Conservation (phyloP, 1,284 basidiomycete species). For the Gomphus bonarii region DNA sequence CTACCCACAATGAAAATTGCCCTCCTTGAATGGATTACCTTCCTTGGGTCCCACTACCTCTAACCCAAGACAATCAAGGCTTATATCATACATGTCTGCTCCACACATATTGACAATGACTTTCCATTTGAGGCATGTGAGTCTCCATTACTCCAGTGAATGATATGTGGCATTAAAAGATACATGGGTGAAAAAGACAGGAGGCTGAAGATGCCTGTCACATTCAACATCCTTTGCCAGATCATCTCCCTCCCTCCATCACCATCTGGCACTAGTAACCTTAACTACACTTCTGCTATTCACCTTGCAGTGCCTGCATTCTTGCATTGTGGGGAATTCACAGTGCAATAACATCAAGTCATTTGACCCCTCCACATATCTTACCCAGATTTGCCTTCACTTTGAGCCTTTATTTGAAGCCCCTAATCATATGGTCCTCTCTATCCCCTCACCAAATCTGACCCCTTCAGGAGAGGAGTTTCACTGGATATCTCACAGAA, state of each 20-base stretch:
- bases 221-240: conserved; percentile 19
- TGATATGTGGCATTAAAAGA: too few species aligned
- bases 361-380: not conserved
- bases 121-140: conserved; percentile 17
- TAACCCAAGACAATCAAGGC: not conserved
- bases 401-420: too few species aligned
- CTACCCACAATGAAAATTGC: conserved; percentile 21
- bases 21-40: conserved; percentile 23
- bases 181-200: too few species aligned
- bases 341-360: not conserved
- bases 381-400: too few species aligned
- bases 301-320: not conserved
- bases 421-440: too few species aligned
- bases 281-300: not conserved
- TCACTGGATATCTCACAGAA: not conserved
- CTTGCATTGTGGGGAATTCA: not conserved
- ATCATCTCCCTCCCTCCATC: too few species aligned
- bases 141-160: conserved; percentile 18
- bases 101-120: conserved; percentile 20
- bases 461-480: not conserved
- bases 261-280: not conserved
- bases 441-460: not conserved
- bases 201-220: not conserved
- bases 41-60: not conserved
- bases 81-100: conserved; percentile 20